Evolutionary conservation across 2,329 filamentous ascomycete genomes (phyloP).

Genomic region (Aspergillus costaricaensis): DNA sequence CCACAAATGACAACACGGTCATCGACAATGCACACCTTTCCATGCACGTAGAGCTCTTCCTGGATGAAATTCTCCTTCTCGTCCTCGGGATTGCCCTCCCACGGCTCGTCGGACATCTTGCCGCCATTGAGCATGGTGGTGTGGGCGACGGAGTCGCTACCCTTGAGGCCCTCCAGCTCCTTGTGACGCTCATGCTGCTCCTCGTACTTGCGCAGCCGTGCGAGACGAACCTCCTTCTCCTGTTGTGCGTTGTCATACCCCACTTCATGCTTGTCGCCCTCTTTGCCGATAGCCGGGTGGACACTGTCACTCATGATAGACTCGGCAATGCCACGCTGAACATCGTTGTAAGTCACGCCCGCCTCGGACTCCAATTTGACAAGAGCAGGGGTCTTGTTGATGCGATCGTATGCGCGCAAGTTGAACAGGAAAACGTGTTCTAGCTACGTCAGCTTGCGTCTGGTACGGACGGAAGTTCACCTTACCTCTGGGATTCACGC

Average conservation of each 20-base stretch:
- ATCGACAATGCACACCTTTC: slow-evolving; percentile 80
- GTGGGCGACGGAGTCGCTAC: slow-evolving; percentile 66
- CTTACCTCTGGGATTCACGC: slow-evolving; percentile 67
- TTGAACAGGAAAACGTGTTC: slow-evolving; percentile 94
- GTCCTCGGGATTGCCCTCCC: slow-evolving; percentile 72
- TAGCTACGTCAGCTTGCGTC: slow-evolving; percentile 17
- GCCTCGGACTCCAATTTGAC: slow-evolving; percentile 76
- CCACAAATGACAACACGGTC: slow-evolving; percentile 81
- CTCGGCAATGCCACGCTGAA: slow-evolving; percentile 84
- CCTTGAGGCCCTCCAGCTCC: slow-evolving; percentile 26
- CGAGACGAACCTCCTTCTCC: slow-evolving; percentile 48
- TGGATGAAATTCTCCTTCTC: slow-evolving; percentile 90
- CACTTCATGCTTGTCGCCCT: slow-evolving; percentile 50
- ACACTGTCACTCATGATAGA: slow-evolving; percentile 79
- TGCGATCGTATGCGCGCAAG: slow-evolving; percentile 84
- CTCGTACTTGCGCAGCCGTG: slow-evolving; percentile 32
- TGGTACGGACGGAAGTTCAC: slow-evolving; percentile 39
- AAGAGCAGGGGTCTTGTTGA: slow-evolving; percentile 78
- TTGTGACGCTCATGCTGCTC: slow-evolving; percentile 23
- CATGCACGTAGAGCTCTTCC: slow-evolving; percentile 94
- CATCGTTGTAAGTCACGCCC: slow-evolving; percentile 79
- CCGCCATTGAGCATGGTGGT: slow-evolving; percentile 75
- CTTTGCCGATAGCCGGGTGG: slow-evolving; percentile 49
- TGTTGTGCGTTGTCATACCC: slow-evolving; percentile 38
- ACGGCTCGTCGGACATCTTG: slow-evolving; percentile 67